A percentile compares a stretch with the other conserved stretches of the same genome.
phyloP scores from a whole-genome alignment of 192 early-diverging fungal species.

The Borealophlyctis nickersoniae region DNA sequence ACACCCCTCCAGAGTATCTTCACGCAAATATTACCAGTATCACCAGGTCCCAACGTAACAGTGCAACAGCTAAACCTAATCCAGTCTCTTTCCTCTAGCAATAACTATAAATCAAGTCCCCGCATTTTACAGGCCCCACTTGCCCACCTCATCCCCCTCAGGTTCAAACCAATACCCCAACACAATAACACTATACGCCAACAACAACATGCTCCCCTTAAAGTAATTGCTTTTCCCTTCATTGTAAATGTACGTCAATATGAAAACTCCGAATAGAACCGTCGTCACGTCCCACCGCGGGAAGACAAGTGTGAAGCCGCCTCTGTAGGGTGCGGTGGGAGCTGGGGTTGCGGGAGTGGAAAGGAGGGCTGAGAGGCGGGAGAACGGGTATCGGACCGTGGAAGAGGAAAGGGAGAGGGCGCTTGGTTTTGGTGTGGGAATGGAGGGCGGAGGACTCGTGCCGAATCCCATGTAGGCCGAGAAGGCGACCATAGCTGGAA shows the following conservation, averaged over 20 bases:
- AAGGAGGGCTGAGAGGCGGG: background rate
- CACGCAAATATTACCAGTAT: too few species aligned
- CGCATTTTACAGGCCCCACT: too few species aligned
- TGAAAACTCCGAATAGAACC: slow-evolving; percentile 55
- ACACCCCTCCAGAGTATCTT: too few species aligned
- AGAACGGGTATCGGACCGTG: background rate
- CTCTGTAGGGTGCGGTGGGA: background rate
- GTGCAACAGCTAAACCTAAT: too few species aligned
- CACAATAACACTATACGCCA: slow-evolving; percentile 82
- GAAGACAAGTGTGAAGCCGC: slow-evolving; percentile 65
- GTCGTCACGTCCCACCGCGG: slow-evolving; percentile 67
- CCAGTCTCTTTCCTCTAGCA: too few species aligned
- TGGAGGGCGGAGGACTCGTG: slow-evolving; percentile 3
- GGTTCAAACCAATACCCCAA: slow-evolving; percentile 72
- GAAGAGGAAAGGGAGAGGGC: background rate
- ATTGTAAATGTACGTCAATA: slow-evolving; percentile 86
- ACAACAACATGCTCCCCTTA: slow-evolving; percentile 85
- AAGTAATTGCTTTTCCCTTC: slow-evolving; percentile 98
- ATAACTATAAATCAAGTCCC: too few species aligned
- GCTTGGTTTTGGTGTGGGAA: background rate
- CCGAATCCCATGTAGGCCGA: slow-evolving; percentile 44
- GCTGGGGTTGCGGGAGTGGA: background rate
- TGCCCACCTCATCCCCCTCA: background rate
- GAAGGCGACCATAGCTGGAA: slow-evolving; percentile 88
- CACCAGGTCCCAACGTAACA: too few species aligned